Conservation (phyloP, 1,139 yeast species). For the Kodamaea arcana region DNA sequence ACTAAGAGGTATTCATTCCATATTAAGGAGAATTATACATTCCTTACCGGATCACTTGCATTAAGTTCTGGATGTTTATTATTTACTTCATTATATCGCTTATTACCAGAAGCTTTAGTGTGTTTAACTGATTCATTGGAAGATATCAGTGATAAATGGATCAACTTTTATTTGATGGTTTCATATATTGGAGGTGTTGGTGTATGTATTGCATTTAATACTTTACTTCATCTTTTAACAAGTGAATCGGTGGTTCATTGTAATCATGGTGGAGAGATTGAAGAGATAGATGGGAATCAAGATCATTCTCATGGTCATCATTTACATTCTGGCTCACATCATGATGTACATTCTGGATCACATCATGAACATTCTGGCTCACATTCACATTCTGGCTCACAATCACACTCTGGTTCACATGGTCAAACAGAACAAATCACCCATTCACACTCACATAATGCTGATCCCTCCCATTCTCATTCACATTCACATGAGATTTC, state of each 20-base stretch:
- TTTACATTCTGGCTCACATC: conserved; percentile 8
- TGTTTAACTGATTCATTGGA: conserved; percentile 30
- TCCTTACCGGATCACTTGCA: conserved; percentile 62
- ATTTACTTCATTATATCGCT: conserved; percentile 69
- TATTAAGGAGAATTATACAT: conserved; percentile 55
- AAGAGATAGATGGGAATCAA: conserved; percentile 3
- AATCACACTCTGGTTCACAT: background rate
- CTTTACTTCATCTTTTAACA: conserved; percentile 65
- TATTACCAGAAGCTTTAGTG: conserved; percentile 61
- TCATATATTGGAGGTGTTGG: conserved; percentile 57
- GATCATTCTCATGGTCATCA: conserved; percentile 10
- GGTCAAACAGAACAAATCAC: background rate
- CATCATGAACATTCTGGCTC: conserved; percentile 1
- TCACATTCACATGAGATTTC: conserved; percentile 2
- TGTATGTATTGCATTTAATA: conserved; percentile 58
- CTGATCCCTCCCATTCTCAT: conserved; percentile 8
- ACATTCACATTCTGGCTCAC: background rate
- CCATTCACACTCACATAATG: conserved; percentile 2
- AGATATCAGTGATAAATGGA: conserved; percentile 9
- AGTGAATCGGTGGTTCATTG: conserved; percentile 86
- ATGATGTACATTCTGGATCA: background rate
- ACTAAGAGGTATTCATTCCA: conserved; percentile 46
- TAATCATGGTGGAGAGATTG: conserved; percentile 47
- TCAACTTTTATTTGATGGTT: conserved; percentile 39
- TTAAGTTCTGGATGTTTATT: conserved; percentile 75